Base-by-base conservation (phyloP, 306 rosid species). In the Boehmeria nivea region DNA sequence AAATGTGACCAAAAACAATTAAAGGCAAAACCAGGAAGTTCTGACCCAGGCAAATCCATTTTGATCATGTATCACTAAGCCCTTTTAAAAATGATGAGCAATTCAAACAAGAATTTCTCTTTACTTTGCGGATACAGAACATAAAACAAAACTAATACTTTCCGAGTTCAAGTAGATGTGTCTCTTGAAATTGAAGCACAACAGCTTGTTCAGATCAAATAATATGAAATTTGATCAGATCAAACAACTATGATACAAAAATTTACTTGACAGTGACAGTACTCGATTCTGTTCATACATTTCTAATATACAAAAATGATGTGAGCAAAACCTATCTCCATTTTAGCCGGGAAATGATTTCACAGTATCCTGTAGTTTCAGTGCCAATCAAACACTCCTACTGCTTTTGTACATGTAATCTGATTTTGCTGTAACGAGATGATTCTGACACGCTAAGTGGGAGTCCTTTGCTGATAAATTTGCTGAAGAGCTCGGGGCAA, bases 401-500 rank as follows among this genome's bases (percentile, higher is more conserved):
- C 9, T 10, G 72, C 64, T 65, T 51, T 71, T 86, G 79, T 83
- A 71, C 85, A 76, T 33, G 76, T 26, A 70, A 26, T 60, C 49
- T 53, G 64, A 46, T 26, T 24, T 59, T 10, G 22, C 14, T 6
- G 61, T n/a, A 33, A 51, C 67, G 54, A 56, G 67, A 52, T 18
- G 45, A n/a, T 2, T 31, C 36, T 6, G 51, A 43, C 55, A 51
- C 64, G 54, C 61, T 69, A 77, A 12, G 60, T 2, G 36, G 79
- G 48, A 18, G 69, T 60, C 40, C 63, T 75, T 65, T 62, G 72
- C 53, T 74, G 84, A 42, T 62, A 34, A 43, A 69, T 61, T 76
- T 90, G 84, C 64, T 71, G 82, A 61, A 84, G 76, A 37, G 91
- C 94, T 44, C 62, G 78, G 0, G 87, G 93, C 70, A 91, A 71